Base-by-base conservation (phyloP, 2,329 filamentous ascomycete species). In the Monilinia polystroma region DNA sequence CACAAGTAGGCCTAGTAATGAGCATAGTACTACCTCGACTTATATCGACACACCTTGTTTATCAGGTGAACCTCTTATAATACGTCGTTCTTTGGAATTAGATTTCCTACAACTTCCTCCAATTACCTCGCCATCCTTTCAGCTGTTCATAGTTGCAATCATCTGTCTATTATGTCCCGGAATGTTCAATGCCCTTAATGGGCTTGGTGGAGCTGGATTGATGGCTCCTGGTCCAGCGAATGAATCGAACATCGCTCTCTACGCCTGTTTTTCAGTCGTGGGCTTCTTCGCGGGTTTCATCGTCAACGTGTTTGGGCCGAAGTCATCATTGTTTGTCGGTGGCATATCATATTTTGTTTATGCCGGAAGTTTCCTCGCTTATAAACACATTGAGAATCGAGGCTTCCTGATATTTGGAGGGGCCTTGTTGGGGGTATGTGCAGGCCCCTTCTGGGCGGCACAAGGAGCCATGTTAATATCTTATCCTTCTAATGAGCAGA, bases 381-480 rank as follows among this genome's bases (percentile, higher is more conserved):
- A 87, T 80, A 87, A 85, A 74, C 87, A 91, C 79, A 66, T 81
- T 76, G 78, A 82, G 68, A 70, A 67, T 55, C 43, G 38, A 14
- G 88, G 87, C 68, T 93, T 91, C 77, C 85, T 88, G 75, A 84
- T 90, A 72, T 92, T 93, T 72, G 85, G 90, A 3, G 90, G 90
- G 69, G 86, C 87, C 18, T 82, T 91, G 69, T 84, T 93, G 58
- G 91, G 91, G 76, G 80, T 91, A 67, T 92, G 89, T 75, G 90
- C 90, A 53, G 90, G 88, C 73, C 82, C 93, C 52, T 82, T 93
- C 54, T 94, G 90, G 90, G 88, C 87, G n/a, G 90, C 89, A 1
- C 90, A 93, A 79, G 90, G 90, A 67, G 86, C 89, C 69, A 90
- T 93, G 75, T 92, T 93, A 87, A 93, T 96, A 87, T 87, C 90